phyloP scores from a whole-genome alignment of 371 early-diverging fungal species.

The Globomyces sp. region DNA sequence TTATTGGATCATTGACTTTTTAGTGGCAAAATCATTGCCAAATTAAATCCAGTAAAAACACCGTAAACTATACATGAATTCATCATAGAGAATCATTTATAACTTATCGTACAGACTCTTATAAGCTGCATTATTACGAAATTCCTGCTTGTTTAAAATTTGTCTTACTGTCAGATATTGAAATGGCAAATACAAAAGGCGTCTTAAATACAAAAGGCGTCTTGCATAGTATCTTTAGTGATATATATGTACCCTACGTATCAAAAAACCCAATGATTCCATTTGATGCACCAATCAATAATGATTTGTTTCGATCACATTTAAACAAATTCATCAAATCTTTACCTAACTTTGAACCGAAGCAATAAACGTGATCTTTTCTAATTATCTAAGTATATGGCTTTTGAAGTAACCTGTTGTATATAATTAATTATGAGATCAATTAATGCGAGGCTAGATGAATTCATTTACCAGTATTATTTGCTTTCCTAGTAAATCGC shows the following conservation, averaged over 20 bases:
- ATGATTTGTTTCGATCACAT: slow-evolving; percentile 67
- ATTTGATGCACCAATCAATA: slow-evolving; percentile 32
- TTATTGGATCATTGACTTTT: slow-evolving; percentile 47
- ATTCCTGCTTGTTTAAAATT: slow-evolving; percentile 84
- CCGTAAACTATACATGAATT: slow-evolving; percentile 16
- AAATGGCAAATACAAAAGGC: slow-evolving; percentile 43
- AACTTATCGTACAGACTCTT: slow-evolving; percentile 76
- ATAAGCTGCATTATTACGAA: slow-evolving; percentile 88
- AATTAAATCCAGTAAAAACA: slow-evolving; percentile 48
- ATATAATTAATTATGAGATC: too few relatives aligned
- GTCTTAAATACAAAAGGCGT: slow-evolving; percentile 62
- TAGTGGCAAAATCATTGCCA: slow-evolving; percentile 80
- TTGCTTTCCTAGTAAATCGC: too few relatives aligned
- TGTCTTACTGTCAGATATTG: slow-evolving; percentile 79
- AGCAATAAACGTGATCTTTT: too few relatives aligned
- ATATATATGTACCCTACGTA: slow-evolving; percentile 89
- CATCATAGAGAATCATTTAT: slow-evolving; percentile 49
- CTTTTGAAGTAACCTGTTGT: too few relatives aligned
- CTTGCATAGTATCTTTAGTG: slow-evolving; percentile 76
- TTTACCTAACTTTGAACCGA: slow-evolving; percentile 31
- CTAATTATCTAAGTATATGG: too few relatives aligned
- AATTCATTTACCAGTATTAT: too few relatives aligned
- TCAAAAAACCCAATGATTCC: slow-evolving; percentile 66
- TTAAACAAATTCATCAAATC: slow-evolving; percentile 68
- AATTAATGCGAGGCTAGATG: too few relatives aligned